Evolutionary conservation across 2,329 filamentous ascomycete genomes (phyloP), one percentile per base, ranked within the genome.

Genomic region (Colletotrichum filicis): DNA sequence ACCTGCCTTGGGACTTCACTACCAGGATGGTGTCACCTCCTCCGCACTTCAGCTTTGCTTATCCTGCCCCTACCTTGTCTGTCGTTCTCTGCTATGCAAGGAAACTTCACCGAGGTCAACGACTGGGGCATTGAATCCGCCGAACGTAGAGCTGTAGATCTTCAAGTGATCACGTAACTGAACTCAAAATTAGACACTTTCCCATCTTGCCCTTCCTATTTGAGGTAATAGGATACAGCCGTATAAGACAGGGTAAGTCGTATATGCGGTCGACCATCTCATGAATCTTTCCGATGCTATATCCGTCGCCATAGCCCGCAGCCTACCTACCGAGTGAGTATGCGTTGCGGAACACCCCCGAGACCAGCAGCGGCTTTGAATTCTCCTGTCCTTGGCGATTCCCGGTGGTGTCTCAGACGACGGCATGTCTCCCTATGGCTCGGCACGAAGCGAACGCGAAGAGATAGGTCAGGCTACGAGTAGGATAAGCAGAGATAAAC

Each of bases 1-100:
- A 28, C 57, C 57, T 28, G 19, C 26, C 46, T 22, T 22, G 53
- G 53, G 12, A 16, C 53, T 19, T 7, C 7, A n/a, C 26, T 61
- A 26, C 28, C 16, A 53, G 60, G 60, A 71, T 66, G 37, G 42
- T 24, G 46, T 61, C 35, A 22, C 30, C 59, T 57, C n/a, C n/a
- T 68, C 35, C 22, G 42, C 42, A 49, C 42, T n/a, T 19, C 26
- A 30, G 24, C 58, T 61, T 49, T 49, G 32, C 68, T 60, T 24
- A 32, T 26, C 53, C 37, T 58, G 57, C 53, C 53, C 22, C 42
- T 35, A 16, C 37, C n/a, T 42, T 63, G 28, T 24, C 42, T 63
- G 26, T 26, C 35, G 42, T n/a, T 35, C 42, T n/a, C 26, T n/a
- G 22, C 37, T 22, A 12, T 14, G 24, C 37, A 42, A 24, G 62